Evolutionary conservation across 2,329 filamentous ascomycete genomes (phyloP).

Genomic region (Cercospora sp.): DNA sequence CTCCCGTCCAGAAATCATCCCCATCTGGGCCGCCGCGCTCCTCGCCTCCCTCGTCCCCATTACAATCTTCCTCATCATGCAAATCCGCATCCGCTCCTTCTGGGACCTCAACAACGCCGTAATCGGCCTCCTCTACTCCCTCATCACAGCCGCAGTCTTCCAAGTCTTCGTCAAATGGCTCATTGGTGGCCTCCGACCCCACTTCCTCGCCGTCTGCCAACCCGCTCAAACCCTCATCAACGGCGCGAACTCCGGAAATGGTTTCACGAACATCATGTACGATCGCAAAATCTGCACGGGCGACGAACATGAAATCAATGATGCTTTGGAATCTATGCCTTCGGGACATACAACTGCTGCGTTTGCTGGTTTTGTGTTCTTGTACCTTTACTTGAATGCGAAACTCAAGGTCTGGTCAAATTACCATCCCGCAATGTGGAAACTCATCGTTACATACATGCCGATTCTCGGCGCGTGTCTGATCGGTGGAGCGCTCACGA

Average conservation of each 20-base stretch:
- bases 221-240: constrained; percentile 52
- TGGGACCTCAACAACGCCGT: constrained; percentile 66
- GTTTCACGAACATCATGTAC: constrained; percentile 64
- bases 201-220: constrained; percentile 70
- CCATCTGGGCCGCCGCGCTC: constrained; percentile 69
- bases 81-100: constrained; percentile 47
- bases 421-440: constrained; percentile 74
- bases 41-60: constrained; percentile 67
- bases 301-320: constrained; percentile 63
- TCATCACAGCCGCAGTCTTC: constrained; percentile 71
- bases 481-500: constrained; percentile 68
- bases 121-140: constrained; percentile 67
- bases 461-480: constrained; percentile 67
- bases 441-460: constrained; percentile 63
- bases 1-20: constrained; percentile 67
- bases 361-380: constrained; percentile 69
- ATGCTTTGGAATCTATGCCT: constrained; percentile 69
- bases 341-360: constrained; percentile 73
- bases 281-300: constrained; percentile 70
- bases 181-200: constrained; percentile 70
- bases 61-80: constrained; percentile 62
- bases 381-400: constrained; percentile 73
- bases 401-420: constrained; percentile 75
- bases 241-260: constrained; percentile 46
- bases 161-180: constrained; percentile 76